Conservation (phyloP, 1,139 yeast species). For the Barnettozyma hawaiiensis region DNA sequence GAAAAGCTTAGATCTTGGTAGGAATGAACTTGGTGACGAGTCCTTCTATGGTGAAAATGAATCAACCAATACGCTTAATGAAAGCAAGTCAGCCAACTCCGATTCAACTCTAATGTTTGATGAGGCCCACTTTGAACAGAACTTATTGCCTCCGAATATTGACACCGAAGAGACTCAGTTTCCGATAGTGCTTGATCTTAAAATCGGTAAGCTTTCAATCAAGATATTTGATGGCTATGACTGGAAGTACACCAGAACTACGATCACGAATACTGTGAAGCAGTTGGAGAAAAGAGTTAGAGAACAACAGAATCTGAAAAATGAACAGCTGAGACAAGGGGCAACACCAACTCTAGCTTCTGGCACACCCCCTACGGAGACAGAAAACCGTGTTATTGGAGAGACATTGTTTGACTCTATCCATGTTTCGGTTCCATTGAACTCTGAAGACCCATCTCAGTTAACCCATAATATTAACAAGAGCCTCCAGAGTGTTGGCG, state of each 20-base stretch:
- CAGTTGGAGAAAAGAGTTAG: slow-evolving; percentile 48
- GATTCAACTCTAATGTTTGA: slow-evolving; percentile 31
- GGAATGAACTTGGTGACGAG: background rate
- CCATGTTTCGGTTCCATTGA: slow-evolving; percentile 56
- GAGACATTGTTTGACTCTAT: slow-evolving; percentile 72
- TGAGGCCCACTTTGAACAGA: slow-evolving; percentile 43
- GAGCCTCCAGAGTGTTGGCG: slow-evolving; percentile 31
- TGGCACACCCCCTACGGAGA: slow-evolving; percentile 6
- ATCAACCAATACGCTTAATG: slow-evolving; percentile 17
- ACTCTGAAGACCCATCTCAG: slow-evolving; percentile 37
- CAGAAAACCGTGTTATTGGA: slow-evolving; percentile 37
- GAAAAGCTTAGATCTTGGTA: background rate
- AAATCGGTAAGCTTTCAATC: slow-evolving; percentile 36
- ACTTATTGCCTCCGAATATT: background rate
- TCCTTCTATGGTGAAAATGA: background rate
- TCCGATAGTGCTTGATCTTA: slow-evolving; percentile 16
- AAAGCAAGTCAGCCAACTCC: slow-evolving; percentile 12
- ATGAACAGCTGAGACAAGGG: slow-evolving; percentile 9
- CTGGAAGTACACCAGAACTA: slow-evolving; percentile 73
- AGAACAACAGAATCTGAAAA: slow-evolving; percentile 24
- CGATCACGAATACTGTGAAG: slow-evolving; percentile 58
- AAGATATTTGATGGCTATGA: slow-evolving; percentile 87
- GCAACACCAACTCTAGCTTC: slow-evolving; percentile 3
- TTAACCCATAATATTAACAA: slow-evolving; percentile 51
- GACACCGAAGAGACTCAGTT: slow-evolving; percentile 1